Evolutionary conservation across 345 rosid species (phyloP).

Genomic region (Hibiscus trionum): DNA sequence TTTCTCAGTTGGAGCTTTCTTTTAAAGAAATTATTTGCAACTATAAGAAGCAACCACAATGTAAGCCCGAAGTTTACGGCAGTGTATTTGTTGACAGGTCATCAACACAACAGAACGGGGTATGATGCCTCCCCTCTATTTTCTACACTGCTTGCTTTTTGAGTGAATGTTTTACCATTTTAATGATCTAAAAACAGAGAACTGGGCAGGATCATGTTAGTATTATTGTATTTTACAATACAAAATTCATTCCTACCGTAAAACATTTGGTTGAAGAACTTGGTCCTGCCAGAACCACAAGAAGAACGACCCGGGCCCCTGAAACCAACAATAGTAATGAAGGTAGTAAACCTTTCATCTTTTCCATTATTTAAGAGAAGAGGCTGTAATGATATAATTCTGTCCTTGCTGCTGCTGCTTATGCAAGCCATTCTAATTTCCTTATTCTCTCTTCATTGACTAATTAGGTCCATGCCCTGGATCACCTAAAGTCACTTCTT

Average conservation of each 20-base stretch:
- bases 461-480: conserved; percentile 69
- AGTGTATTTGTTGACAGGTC: conserved; percentile 74
- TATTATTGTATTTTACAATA: conserved; percentile 85
- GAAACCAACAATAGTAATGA: conserved; percentile 49
- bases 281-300: conserved; percentile 45
- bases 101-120: conserved; percentile 53
- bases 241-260: conserved; percentile 67
- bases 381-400: not conserved
- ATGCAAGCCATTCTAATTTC: conserved; percentile 11
- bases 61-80: conserved; percentile 83
- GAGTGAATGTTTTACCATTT: conserved; percentile 14
- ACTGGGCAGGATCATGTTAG: conserved; percentile 80
- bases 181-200: conserved; percentile 45
- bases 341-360: conserved; percentile 42
- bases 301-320: conserved; percentile 31
- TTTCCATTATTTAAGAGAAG: not conserved
- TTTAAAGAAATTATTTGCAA: conserved; percentile 74
- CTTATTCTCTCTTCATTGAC: conserved; percentile 5
- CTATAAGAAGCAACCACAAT: conserved; percentile 91
- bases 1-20: conserved; percentile 70
- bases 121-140: conserved; percentile 17
- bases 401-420: not conserved
- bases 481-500: conserved; percentile 75
- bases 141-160: conserved; percentile 3
- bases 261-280: conserved; percentile 81